Conservation (phyloP, 306 rosid genomes). For the Castanea sativa region DNA sequence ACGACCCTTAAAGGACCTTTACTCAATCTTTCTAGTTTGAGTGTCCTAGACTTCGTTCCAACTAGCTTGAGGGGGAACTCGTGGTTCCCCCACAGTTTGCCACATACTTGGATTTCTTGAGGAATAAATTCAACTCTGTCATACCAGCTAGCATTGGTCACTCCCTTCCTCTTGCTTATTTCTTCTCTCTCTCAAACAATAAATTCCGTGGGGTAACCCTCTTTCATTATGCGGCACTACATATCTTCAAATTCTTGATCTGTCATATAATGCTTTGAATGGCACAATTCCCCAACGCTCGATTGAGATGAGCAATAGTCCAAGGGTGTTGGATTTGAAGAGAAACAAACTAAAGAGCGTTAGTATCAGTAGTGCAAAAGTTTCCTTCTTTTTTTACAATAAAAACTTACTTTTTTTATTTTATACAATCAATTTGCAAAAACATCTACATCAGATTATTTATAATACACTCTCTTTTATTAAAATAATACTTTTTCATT, state of each 20-base stretch:
- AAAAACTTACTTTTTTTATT: too few species aligned
- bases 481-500: too few species aligned
- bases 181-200: conserved; percentile 17
- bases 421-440: too few species aligned
- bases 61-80: conserved; percentile 33
- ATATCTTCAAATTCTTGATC: conserved; percentile 1
- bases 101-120: conserved; percentile 28
- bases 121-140: conserved; percentile 34
- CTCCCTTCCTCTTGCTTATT: not conserved
- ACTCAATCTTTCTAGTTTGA: not conserved
- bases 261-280: conserved; percentile 1
- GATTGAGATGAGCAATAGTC: not conserved
- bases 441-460: too few species aligned
- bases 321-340: conserved; percentile 18
- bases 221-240: not conserved
- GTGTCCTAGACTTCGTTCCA: conserved; percentile 34
- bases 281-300: conserved; percentile 35
- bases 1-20: not conserved
- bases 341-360: conserved; percentile 22
- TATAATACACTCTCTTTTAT: too few species aligned
- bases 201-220: not conserved
- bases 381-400: too few species aligned
- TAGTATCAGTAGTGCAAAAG: too few species aligned
- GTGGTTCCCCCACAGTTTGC: not conserved
- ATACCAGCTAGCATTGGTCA: conserved; percentile 18